These are phyloP conservation scores for Rhododendron simsii DNA, from an alignment of 148 eudicot genomes.

Conservation along the genomic window DNA sequence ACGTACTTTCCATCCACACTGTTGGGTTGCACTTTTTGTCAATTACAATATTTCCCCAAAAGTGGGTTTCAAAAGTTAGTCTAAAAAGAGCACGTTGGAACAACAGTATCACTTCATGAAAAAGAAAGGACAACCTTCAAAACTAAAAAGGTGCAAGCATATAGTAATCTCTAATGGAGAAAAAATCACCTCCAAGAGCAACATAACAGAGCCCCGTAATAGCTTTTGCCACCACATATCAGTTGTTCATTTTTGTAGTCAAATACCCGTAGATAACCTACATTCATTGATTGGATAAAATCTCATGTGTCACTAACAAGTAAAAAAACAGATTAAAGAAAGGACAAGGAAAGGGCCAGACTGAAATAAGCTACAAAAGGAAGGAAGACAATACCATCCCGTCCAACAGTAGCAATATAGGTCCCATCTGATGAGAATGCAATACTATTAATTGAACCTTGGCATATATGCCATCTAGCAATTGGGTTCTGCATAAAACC, in stretches of 20 bases:
- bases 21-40: conserved; percentile 19
- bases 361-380: background rate
- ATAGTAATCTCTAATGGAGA: background rate
- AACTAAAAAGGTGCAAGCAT: background rate
- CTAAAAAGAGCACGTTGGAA: background rate
- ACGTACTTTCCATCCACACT: conserved; percentile 81
- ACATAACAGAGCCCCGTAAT: conserved; percentile 65
- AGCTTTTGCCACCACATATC: conserved; percentile 69
- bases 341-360: background rate
- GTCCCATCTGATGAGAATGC: conserved; percentile 33
- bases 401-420: conserved; percentile 32
- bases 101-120: conserved; percentile 16
- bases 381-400: conserved; percentile 41
- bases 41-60: background rate
- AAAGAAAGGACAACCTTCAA: conserved; percentile 28
- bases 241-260: conserved; percentile 62
- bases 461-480: conserved; percentile 43
- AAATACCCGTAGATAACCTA: conserved; percentile 64
- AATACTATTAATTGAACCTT: conserved; percentile 32
- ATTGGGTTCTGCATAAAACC: conserved; percentile 38
- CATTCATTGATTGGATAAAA: conserved; percentile 15
- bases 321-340: background rate
- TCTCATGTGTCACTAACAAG: background rate
- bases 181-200: conserved; percentile 64
- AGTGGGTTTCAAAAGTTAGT: background rate